Evolutionary conservation across 805 yeast species (phyloP).

Genomic region (Wickerhamiella lipophila): DNA sequence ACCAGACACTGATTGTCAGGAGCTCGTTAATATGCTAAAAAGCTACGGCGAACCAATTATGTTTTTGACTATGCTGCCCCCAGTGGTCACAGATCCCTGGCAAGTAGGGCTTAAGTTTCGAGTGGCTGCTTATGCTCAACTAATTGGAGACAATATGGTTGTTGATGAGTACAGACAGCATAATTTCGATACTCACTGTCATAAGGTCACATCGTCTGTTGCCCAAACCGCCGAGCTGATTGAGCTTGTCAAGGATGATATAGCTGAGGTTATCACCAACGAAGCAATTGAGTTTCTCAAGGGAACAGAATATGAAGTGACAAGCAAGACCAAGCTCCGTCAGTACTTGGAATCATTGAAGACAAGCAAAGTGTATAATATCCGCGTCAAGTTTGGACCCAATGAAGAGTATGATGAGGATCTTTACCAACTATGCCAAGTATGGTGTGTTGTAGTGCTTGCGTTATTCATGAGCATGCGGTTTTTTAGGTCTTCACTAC

Average conservation of each 20-base stretch:
- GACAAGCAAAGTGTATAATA: not conserved
- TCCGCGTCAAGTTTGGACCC: not conserved
- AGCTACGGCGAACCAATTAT: not conserved
- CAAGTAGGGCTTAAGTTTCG: not conserved
- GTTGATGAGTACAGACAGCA: conserved; percentile 5
- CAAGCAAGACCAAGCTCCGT: not conserved
- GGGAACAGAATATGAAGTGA: not conserved
- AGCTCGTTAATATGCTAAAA: not conserved
- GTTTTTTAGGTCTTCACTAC: not conserved
- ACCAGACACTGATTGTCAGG: not conserved
- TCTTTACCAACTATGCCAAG: not conserved
- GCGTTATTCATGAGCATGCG: not conserved
- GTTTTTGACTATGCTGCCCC: conserved; percentile 7
- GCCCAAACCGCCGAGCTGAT: not conserved
- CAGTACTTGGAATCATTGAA: not conserved
- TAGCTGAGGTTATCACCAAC: conserved; percentile 2
- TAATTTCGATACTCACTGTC: not conserved
- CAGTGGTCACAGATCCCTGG: not conserved
- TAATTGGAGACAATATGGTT: not conserved
- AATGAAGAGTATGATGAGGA: not conserved
- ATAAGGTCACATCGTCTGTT: not conserved
- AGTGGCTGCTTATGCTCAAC: not conserved
- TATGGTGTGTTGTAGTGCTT: not conserved
- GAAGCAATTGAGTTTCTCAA: not conserved
- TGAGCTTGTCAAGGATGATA: not conserved